phyloP scores from a whole-genome alignment of 768 basidiomycete genomes.

The Panaeolus cyanescens region DNA sequence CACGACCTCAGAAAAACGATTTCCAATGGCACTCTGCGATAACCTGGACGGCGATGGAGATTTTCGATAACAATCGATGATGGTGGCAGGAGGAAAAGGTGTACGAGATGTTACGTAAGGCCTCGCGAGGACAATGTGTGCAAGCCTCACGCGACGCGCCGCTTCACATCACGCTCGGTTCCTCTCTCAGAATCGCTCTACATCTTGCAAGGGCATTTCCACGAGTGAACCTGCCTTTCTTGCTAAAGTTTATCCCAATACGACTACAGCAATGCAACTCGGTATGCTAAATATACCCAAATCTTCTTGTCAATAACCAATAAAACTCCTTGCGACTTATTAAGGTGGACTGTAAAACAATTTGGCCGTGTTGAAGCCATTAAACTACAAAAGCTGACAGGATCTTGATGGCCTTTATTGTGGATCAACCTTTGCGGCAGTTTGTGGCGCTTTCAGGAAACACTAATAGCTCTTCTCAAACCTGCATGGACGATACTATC shows the following conservation, averaged over 20 bases:
- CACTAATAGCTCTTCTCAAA: not conserved
- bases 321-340: too few species aligned
- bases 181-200: too few species aligned
- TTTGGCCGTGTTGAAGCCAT: too few species aligned
- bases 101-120: not conserved
- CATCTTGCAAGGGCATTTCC: not conserved
- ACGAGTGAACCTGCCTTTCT: not conserved
- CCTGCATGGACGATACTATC: too few species aligned
- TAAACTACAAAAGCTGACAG: not conserved
- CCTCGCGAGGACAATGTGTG: conserved; percentile 2
- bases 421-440: not conserved
- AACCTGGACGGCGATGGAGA: not conserved
- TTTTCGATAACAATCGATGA: conserved; percentile 1
- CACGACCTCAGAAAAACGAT: not conserved
- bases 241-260: not conserved
- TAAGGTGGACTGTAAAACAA: too few species aligned
- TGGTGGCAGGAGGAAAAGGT: conserved; percentile 1
- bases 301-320: not conserved
- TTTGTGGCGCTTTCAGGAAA: not conserved
- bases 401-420: not conserved
- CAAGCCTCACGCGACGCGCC: not conserved
- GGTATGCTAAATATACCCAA: not conserved
- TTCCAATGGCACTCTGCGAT: not conserved
- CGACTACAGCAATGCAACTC: not conserved
- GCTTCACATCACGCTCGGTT: too few species aligned